phyloP scores from a whole-genome alignment of 148 eudicot genomes.

The Hydrangea macrophylla region DNA sequence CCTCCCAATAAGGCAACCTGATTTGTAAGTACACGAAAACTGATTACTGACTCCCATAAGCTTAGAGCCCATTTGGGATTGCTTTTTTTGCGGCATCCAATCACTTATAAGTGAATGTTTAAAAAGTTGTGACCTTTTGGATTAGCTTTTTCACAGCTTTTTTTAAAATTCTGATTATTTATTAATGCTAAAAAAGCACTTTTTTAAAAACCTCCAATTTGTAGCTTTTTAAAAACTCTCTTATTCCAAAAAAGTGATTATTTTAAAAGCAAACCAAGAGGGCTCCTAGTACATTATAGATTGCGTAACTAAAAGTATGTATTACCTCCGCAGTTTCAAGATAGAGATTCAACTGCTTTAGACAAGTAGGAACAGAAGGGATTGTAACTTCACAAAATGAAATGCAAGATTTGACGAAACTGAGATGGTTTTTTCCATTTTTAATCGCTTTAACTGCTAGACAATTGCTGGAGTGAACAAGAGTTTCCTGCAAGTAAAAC shows the following conservation, averaged over 20 bases:
- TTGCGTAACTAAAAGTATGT: conserved; percentile 9
- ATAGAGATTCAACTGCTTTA: conserved; percentile 57
- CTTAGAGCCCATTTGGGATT: too few relatives aligned
- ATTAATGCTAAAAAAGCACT: too few relatives aligned
- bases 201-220: too few relatives aligned
- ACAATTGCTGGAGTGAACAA: conserved; percentile 60
- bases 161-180: neutral
- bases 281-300: too few relatives aligned
- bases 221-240: too few relatives aligned
- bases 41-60: conserved; percentile 2
- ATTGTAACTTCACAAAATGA: conserved; percentile 76
- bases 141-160: too few relatives aligned
- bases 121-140: too few relatives aligned
- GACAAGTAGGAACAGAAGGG: conserved; percentile 50
- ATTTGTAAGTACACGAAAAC: conserved; percentile 9
- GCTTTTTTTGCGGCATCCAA: too few relatives aligned
- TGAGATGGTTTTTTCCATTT: conserved; percentile 31
- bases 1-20: conserved; percentile 63
- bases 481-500: conserved; percentile 51
- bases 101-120: too few relatives aligned
- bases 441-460: conserved; percentile 47
- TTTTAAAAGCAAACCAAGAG: too few relatives aligned
- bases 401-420: conserved; percentile 62
- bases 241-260: too few relatives aligned
- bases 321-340: conserved; percentile 78